These are phyloP conservation scores for Fusarium sp. DNA, from an alignment of 2,329 filamentous ascomycete species.

Conservation along the genomic window DNA sequence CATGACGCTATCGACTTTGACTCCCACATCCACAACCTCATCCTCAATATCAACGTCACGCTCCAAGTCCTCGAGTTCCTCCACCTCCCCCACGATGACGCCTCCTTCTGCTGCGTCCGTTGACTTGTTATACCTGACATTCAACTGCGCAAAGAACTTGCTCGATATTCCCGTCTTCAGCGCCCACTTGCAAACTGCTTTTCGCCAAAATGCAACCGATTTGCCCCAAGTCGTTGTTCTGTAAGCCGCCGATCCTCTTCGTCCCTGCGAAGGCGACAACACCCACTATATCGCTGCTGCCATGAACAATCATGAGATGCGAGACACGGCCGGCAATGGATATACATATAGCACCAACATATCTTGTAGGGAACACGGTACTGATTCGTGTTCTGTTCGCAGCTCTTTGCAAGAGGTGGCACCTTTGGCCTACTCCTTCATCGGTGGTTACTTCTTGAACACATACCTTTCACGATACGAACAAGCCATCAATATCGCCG, in stretches of 20 bases:
- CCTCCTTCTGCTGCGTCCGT: constrained; percentile 64
- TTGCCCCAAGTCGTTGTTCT: constrained; percentile 71
- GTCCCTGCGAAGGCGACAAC: constrained; percentile 22
- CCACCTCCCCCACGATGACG: constrained; percentile 51
- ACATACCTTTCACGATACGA: constrained; percentile 83
- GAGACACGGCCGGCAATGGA: constrained; percentile 6
- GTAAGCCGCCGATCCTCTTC: constrained; percentile 60
- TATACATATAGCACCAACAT: constrained; percentile 16
- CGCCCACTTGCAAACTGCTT: constrained; percentile 74
- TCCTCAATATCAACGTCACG: constrained; percentile 16
- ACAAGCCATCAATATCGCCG: constrained; percentile 79
- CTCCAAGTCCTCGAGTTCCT: constrained; percentile 10
- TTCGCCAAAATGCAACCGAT: constrained; percentile 64
- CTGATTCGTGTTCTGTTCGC: constrained; percentile 47
- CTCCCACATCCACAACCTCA: constrained; percentile 11
- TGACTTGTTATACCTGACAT: constrained; percentile 85
- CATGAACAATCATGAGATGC: constrained; percentile 26
- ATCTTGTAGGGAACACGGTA: constrained; percentile 30
- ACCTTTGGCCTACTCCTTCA: constrained; percentile 86
- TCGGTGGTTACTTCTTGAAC: constrained; percentile 83
- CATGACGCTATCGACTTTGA: constrained; percentile 25
- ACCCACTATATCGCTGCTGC: constrained; percentile 13
- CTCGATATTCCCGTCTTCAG: constrained; percentile 81
- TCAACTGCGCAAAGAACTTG: constrained; percentile 85
- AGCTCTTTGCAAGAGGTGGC: constrained; percentile 92